Base-by-base conservation (phyloP, 805 yeast species). In the Danielia oregonensis region DNA sequence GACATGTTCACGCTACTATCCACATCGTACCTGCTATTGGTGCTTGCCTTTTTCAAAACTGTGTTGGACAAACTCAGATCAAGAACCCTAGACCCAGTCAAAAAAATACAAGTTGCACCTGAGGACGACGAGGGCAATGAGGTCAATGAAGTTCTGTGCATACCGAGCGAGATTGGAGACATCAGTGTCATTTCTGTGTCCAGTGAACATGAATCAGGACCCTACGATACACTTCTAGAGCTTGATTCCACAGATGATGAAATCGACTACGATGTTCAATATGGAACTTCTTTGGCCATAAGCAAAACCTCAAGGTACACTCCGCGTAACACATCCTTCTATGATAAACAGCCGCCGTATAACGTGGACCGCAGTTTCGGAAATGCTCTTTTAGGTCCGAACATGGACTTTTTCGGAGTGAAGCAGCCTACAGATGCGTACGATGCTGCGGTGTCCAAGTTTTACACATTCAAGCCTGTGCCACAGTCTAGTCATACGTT, bases 401-500 rank as follows among this genome's bases (percentile, higher is more conserved):
- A n/a, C n/a, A 19, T 6, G 6, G 22, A 19, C 9, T 19, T 19
- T 19, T 19, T 19, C 9, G 22, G 22, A 9, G 9, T 7, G 9
- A 6, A 19, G 9, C 27, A 19, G 22, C 9, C 22, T 7, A 19
- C 22, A 4, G 44, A 44, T 21, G 55, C 52, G 5, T 53, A 53
- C 24, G 50, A 50, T 24, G 29, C 29, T 8, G 35, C 28, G 14
- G 36, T 53, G 2, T 44, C 45, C 29, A 44, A 39, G 9, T 51
- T 44, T 37, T 53, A 53, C 32, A 35, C 37, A 19, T 35, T 39
- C 13, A 38, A 40, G 17, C 52, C 52, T 4, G 40, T 45, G 11
- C 44, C 57, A 4, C 42, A 14, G 15, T 34, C 39, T 9, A 35
- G 40, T 13, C 51, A 44, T 33, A 43, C 56, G 8, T 24, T 53